Base-by-base conservation (phyloP, 345 rosid genomes). In the Hibiscus mutabilis region DNA sequence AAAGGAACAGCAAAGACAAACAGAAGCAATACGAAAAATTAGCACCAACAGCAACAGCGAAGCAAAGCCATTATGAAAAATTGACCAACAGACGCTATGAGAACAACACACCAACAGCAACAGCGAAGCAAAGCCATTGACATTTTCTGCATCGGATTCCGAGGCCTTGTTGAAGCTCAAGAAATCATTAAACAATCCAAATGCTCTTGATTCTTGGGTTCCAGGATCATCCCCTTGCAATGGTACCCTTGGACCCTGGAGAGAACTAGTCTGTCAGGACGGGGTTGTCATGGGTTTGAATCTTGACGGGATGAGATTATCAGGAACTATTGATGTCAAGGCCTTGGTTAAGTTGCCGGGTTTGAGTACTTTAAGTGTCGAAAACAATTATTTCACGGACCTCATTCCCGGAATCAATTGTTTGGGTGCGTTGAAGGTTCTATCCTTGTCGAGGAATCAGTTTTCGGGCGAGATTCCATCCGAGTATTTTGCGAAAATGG, bases 391-490 rank as follows among this genome's bases (percentile, higher is more conserved):
- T 0, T 92, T 95, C 65, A 59, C 86, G 0, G 96, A 93, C 51
- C 2, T 40, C 5, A 78, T 89, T 59, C 99, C 97, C 0, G 87
- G 79, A 53, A 70, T 92, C 64, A 80, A 81, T 79, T 90, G 86
- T 15, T 80, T 92, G 57, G 82, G 80, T 29, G 66, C 78, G 42
- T 57, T 90, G 58, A 84, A 65, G 79, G 82, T 84, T 22, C 33
- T 92, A 7, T 87, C 69, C 79, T 52, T 95, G 71, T 79, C 90
- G 0, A 82, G 82, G 24, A 92, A 92, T 58, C 80, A 75, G 40
- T 90, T 95, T 74, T 86, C 93, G 0, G 94, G 96, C 11, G 79
- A 74, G 46, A 95, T 95, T 6, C 78, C 88, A 0, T 49, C 77
- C 1, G 78, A 75, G 15, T 90, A 79, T 69, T 92, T 95, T 72